Evolutionary conservation across 768 basidiomycete species (phyloP).

Genomic region (Paxillus involutus): DNA sequence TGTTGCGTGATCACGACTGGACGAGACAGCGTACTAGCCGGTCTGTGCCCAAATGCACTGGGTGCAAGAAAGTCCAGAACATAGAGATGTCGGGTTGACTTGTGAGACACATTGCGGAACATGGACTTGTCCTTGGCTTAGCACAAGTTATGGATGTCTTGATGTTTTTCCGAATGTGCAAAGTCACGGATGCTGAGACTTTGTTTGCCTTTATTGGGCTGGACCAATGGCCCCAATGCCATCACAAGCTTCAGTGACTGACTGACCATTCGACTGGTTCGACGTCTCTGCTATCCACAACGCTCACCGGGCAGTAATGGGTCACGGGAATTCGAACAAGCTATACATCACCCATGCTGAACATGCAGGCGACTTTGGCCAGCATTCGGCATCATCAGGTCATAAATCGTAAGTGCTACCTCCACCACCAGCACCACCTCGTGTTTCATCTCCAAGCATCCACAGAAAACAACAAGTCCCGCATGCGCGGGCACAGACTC

Average conservation of each 20-base stretch:
- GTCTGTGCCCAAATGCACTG: constrained; percentile 25
- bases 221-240: too few species aligned
- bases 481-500: constrained; percentile 63
- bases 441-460: constrained; percentile 5
- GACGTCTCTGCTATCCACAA: not conserved
- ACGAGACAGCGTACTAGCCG: constrained; percentile 13
- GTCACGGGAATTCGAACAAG: constrained; percentile 85
- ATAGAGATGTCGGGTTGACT: constrained; percentile 18
- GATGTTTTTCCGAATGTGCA: too few species aligned
- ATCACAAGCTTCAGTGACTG: too few species aligned
- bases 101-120: constrained; percentile 20
- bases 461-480: constrained; percentile 66
- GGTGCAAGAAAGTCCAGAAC: constrained; percentile 48
- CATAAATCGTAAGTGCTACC: constrained; percentile 56
- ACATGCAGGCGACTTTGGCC: constrained; percentile 77
- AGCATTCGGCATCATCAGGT: constrained; percentile 78
- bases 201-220: not conserved
- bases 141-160: too few species aligned
- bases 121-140: constrained; percentile 10
- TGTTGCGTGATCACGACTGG: not conserved
- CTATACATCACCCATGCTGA: constrained; percentile 89
- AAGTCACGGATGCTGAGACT: too few species aligned
- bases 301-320: constrained; percentile 44
- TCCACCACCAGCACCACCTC: constrained; percentile 2
- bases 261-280: too few species aligned